Evolutionary conservation across 2,329 filamentous ascomycete species (phyloP), one percentile per base, ranked within the genome.

Genomic region (Coniochaeta sp.): DNA sequence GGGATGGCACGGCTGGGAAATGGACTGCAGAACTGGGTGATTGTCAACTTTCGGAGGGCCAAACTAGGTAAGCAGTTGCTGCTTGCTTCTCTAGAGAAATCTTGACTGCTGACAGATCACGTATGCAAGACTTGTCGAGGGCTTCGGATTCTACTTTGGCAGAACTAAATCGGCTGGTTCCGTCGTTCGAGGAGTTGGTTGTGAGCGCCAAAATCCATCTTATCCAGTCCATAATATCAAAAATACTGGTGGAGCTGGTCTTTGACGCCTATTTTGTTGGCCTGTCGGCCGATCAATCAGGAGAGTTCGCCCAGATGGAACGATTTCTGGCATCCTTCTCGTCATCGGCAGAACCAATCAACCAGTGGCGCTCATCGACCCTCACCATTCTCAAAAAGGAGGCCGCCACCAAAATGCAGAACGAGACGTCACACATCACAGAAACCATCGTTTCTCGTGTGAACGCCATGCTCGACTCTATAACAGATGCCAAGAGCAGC

Each of bases 11-110:
- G 81, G 61, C 70, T 91, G 55, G 83, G 83, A 22, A 88, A 90
- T 66, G 83, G 87, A 26, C 73, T 90, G 65, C 87, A 90, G 73
- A 90, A 91, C 66, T 91, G 88, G 88, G 83, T 88, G 3, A 85
- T 91, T 66, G 81, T 83, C 28, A 83, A 89, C 69, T 91, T 89
- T 64, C 79, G 88, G 58, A 83, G 82, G 63, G 79, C 81, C 14
- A 88, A 81, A 73, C 72, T 88, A 55, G 75, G 80, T 82, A 69
- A 66, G 77, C 6, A 2, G 54, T 22, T 1, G 14, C 57, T 34
- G n/a, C 24, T 47, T 59, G 19, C 24, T 26, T 60, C 38, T 47
- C 26, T 4, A 26, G 1, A 26, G 1, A 31, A n/a, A 6, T 28
- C 26, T 1, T 17, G 14, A 22, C n/a, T 36, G 16, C 33, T 56